Evolutionary conservation across 129 eudicot species (phyloP).

Genomic region (Mikania micrantha): DNA sequence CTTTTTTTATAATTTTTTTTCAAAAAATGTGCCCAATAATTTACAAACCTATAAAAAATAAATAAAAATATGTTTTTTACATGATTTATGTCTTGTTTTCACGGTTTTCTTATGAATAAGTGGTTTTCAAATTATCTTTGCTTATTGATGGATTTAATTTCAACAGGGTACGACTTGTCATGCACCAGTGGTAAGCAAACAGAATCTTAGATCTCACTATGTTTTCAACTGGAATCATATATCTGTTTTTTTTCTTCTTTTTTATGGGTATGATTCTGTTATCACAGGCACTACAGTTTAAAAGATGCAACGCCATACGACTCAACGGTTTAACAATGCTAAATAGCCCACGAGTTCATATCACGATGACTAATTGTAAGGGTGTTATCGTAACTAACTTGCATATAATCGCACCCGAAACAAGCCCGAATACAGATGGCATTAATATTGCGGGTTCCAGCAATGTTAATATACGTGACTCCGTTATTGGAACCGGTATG

Average conservation of each 20-base stretch:
- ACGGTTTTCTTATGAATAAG: no score
- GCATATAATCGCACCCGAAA: slow-evolving; percentile 48
- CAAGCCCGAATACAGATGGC: slow-evolving; percentile 70
- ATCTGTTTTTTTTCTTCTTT: no score
- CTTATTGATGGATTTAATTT: no score
- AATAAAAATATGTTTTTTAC: no score
- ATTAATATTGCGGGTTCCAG: slow-evolving; percentile 40
- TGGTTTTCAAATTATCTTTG: no score
- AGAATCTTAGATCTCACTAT: no score
- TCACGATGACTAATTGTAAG: slow-evolving; percentile 29
- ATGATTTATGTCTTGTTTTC: no score
- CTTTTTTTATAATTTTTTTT: no score
- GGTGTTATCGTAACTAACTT: slow-evolving; percentile 37
- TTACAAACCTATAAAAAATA: no score
- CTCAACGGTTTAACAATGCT: slow-evolving; percentile 38
- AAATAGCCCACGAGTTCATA: slow-evolving; percentile 52
- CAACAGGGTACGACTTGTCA: slow-evolving; percentile 50
- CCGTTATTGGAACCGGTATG: slow-evolving; percentile 63
- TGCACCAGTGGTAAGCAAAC: slow-evolving; percentile 51
- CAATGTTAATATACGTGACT: slow-evolving; percentile 37
- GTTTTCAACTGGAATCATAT: no score
- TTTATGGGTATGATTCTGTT: background rate
- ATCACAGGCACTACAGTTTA: slow-evolving; percentile 43
- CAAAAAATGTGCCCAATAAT: no score
- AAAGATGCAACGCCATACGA: slow-evolving; percentile 46